Evolutionary conservation across 1,139 yeast species (phyloP), one percentile per base, ranked within the genome.

Genomic region (Saccharomyces uvarum): DNA sequence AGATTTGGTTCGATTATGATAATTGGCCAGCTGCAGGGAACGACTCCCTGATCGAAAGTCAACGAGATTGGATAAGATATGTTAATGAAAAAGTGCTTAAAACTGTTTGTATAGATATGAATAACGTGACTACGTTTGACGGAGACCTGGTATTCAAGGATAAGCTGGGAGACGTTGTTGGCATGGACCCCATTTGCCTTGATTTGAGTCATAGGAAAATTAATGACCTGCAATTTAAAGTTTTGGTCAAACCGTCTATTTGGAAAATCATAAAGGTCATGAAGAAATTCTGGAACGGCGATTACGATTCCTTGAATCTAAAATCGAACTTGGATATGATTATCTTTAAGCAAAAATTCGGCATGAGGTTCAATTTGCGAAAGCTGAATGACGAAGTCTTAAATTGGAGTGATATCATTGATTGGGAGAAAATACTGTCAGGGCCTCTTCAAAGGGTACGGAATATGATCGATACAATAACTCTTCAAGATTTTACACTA

Each of bases 361-460:
- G 53, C 3, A 8, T 48, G 8, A 44, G 47, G 3, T 21, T 51
- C 21, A 47, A 53, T 4, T 33, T 61, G 4, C 51, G 76, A 14
- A 60, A 59, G 44, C 57, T 74, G 19, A 53, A 63, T n/a, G 24
- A 16, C 11, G 38, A 27, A n/a, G 8, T 48, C 44, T 27, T 48
- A 14, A n/a, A 41, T 31, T 66, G 68, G 70, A 64, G 67, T 38
- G 62, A 63, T 2, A 51, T 71, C 13, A 47, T 64, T 2, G 62
- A 67, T 7, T 63, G 66, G 58, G 57, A 62, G 2, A 59, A 60
- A 41, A 49, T 66, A 16, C 8, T 14, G 8, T 29, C 32, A 4
- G 24, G 11, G 16, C 32, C 50, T 6, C 26, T 28, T n/a, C 32
- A 14, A n/a, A 29, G 8, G 31, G 26, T 27, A 8, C 11, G 59